A percentile compares a stretch with the other conserved stretches of the same genome.
Conservation (phyloP, 257 asterid genomes). For the Rhazya stricta region DNA sequence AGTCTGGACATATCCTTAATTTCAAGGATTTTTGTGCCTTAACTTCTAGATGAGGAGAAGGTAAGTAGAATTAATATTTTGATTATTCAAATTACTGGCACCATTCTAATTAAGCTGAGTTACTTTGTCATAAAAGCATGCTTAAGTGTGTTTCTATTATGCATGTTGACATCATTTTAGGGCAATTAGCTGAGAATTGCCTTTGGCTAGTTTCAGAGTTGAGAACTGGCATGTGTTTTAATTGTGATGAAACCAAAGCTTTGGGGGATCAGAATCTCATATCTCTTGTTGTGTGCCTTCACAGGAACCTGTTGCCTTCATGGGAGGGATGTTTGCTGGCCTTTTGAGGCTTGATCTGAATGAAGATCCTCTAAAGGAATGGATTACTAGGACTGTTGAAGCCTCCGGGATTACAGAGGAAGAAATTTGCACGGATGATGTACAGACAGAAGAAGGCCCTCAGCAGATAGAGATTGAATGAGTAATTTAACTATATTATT, state of each 20-base stretch:
- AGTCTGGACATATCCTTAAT: background rate
- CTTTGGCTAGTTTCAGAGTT: background rate
- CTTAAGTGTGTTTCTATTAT: background rate
- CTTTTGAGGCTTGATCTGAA: constrained; percentile 69
- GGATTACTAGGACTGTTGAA: constrained; percentile 70
- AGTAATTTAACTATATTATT: background rate
- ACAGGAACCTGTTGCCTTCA: constrained; percentile 81
- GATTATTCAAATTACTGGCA: background rate
- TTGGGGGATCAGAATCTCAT: background rate
- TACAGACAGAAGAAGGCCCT: constrained; percentile 37
- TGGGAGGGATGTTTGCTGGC: constrained; percentile 88
- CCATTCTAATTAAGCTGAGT: background rate
- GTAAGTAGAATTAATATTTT: background rate
- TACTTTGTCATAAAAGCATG: no score
- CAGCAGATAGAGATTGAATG: constrained; percentile 62
- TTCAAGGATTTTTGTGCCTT: background rate
- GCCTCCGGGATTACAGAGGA: constrained; percentile 58
- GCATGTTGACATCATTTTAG: background rate
- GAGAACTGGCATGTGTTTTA: background rate
- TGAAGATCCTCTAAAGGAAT: constrained; percentile 77
- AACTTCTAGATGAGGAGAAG: background rate
- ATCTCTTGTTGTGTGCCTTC: background rate
- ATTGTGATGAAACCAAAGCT: background rate
- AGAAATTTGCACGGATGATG: constrained; percentile 28
- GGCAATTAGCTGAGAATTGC: background rate